phyloP scores from a whole-genome alignment of 2,329 filamentous ascomycete genomes.

The Colletotrichum ledebouriae region DNA sequence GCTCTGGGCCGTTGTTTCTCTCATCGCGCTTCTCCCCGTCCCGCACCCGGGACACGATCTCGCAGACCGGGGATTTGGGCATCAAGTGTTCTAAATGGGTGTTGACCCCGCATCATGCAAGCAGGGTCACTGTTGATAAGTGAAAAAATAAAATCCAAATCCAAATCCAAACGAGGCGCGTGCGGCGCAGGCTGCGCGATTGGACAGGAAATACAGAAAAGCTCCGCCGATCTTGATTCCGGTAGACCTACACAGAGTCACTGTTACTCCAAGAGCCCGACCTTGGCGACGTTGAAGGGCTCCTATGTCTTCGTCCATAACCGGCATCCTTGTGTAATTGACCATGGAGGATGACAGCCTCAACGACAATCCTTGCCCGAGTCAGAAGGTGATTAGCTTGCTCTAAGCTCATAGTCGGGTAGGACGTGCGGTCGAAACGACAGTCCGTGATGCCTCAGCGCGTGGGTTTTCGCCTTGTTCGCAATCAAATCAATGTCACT shows the following conservation, averaged over 20 bases:
- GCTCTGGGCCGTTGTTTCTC: neutral
- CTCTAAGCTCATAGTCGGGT: neutral
- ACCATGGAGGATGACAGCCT: neutral
- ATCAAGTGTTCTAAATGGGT: too few relatives aligned
- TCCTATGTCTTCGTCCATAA: neutral
- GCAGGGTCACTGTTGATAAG: too few relatives aligned
- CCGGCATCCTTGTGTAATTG: conserved; percentile 1
- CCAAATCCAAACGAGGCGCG: too few relatives aligned
- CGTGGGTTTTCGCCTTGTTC: conserved; percentile 20
- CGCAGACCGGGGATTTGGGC: too few relatives aligned
- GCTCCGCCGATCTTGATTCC: neutral
- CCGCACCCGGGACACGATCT: too few relatives aligned
- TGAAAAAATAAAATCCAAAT: too few relatives aligned
- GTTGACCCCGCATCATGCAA: too few relatives aligned
- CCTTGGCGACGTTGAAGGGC: neutral
- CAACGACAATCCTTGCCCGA: conserved; percentile 18
- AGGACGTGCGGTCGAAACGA: conserved; percentile 13
- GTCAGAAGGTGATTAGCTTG: neutral
- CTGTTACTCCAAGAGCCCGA: neutral
- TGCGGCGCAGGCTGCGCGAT: too few relatives aligned
- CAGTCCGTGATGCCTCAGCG: neutral
- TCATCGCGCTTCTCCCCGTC: too few relatives aligned
- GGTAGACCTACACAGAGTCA: neutral
- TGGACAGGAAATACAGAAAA: too few relatives aligned
- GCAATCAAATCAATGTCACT: conserved; percentile 8